Evolutionary conservation across 805 yeast genomes (phyloP).

Genomic region (Grigorovia humatica): DNA sequence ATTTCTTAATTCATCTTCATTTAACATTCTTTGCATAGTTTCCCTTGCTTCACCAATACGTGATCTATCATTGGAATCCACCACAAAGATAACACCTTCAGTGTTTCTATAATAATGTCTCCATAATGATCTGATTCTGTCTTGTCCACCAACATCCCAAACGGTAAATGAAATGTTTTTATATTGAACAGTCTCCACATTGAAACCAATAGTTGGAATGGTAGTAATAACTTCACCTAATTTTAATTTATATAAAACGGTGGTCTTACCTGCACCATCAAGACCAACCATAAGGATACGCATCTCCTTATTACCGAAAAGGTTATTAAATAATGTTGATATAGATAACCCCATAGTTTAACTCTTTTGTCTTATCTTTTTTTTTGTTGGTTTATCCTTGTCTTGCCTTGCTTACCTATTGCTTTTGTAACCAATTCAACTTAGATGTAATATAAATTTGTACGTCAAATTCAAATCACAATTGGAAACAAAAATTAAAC

Average conservation of each 20-base stretch:
- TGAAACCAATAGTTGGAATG: constrained; percentile 94
- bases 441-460: too few species aligned
- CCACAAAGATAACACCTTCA: constrained; percentile 96
- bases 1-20: constrained; percentile 96
- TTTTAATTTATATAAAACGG: constrained; percentile 88
- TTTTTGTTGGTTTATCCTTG: background rate
- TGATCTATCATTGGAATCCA: constrained; percentile 95
- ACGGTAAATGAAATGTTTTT: constrained; percentile 94
- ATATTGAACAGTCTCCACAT: constrained; percentile 95
- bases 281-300: constrained; percentile 96
- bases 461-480: too few species aligned
- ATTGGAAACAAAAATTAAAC: too few species aligned
- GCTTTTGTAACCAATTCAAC: too few species aligned
- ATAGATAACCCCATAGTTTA: constrained; percentile 82
- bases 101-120: constrained; percentile 98
- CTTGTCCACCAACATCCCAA: constrained; percentile 99
- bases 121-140: constrained; percentile 97
- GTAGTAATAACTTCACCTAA: constrained; percentile 94
- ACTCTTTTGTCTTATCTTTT: background rate
- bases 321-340: constrained; percentile 89
- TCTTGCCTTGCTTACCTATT: too few species aligned
- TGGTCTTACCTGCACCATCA: constrained; percentile 98
- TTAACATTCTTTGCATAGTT: constrained; percentile 95
- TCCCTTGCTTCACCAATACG: constrained; percentile 97
- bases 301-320: constrained; percentile 96